Base-by-base conservation (phyloP, 441 rosid genomes). In the Populus tomentosa region DNA sequence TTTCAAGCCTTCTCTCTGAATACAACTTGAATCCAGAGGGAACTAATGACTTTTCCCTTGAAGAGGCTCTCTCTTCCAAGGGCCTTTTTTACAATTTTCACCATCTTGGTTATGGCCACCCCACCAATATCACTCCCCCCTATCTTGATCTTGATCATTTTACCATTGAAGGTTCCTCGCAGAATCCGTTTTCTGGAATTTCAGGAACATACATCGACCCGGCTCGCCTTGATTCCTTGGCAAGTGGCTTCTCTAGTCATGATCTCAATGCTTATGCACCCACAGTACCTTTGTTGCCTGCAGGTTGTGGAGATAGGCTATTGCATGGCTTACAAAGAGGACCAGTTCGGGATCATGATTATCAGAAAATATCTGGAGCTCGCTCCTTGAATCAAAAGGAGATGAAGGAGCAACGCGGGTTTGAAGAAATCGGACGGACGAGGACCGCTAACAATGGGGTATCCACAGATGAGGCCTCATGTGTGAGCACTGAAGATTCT, bases 1-100 rank as follows among this genome's bases (percentile, higher is more conserved):
- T 82, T 76, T 72, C 83, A 0, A 79, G 33, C 78, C 80, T 85
- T 78, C 65, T 84, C 66, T 68, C 73, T 11, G 86, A 85, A 24
- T 67, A 69, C 67, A 21, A 79, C 42, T 69, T 56, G 21, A 84
- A 82, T 67, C 73, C 77, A 8, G 84, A 75, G 14, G n/a, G 50
- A 13, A 67, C 46, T 36, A 67, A 70, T 80, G 81, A 66, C 7
- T 75, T 81, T 61, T 53, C 85, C 13, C 6, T 24, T 21, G 28
- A 77, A 5, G 9, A 14, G 18, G 69, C 70, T 46, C 18, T 72
- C 23, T 72, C 80, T 75, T 26, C 79, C 23, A 79, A 63, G 40
- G 42, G 30, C 32, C 8, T 59, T 61, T 64, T 35, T 69, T 18
- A 69, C 24, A 79, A 82, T 72, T 67, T 68, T 61, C 67, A 40